A percentile compares a stretch with the other conserved stretches of the same genome.
phyloP scores from a whole-genome alignment of 176 grass and related monocot species.

The Phragmites australis region DNA sequence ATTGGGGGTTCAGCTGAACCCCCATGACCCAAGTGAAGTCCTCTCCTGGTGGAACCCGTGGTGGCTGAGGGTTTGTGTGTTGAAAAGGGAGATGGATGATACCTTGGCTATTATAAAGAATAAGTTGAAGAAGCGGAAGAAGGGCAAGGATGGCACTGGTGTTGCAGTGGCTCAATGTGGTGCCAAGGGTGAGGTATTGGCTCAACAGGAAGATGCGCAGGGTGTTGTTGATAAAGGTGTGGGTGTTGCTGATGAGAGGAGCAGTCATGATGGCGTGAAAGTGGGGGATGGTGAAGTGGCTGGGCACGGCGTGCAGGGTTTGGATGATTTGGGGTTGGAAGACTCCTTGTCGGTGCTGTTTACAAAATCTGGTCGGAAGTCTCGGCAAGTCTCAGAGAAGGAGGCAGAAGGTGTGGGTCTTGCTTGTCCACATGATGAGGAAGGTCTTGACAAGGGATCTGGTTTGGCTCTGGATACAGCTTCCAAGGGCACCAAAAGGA shows the following conservation, averaged over 20 bases:
- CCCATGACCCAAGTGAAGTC: slow-evolving; percentile 6
- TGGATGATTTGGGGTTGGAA: slow-evolving; percentile 56
- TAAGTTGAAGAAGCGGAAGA: slow-evolving; percentile 85
- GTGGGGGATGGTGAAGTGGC: background rate
- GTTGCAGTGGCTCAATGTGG: slow-evolving; percentile 30
- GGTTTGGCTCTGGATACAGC: slow-evolving; percentile 33
- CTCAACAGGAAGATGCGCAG: slow-evolving; percentile 39
- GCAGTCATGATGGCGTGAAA: slow-evolving; percentile 41
- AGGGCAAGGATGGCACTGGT: slow-evolving; percentile 41
- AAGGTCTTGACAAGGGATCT: slow-evolving; percentile 48
- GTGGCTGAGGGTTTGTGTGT: slow-evolving; percentile 1
- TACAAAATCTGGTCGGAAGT: slow-evolving; percentile 48
- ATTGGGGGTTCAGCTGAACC: background rate
- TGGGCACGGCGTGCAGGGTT: slow-evolving; percentile 26
- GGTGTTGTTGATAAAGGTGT: slow-evolving; percentile 29
- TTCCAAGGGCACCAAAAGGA: slow-evolving; percentile 42
- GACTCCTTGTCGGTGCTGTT: slow-evolving; percentile 69
- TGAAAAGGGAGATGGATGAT: slow-evolving; percentile 66
- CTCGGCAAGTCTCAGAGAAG: slow-evolving; percentile 51
- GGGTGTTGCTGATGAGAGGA: slow-evolving; percentile 26
- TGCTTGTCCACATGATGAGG: slow-evolving; percentile 36
- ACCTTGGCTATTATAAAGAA: slow-evolving; percentile 88
- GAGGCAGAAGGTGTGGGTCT: slow-evolving; percentile 21
- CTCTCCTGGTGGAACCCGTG: slow-evolving; percentile 4
- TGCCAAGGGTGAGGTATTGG: slow-evolving; percentile 33